Conservation (phyloP, 1,284 basidiomycete genomes). For the Apiotrichum brassicae region DNA sequence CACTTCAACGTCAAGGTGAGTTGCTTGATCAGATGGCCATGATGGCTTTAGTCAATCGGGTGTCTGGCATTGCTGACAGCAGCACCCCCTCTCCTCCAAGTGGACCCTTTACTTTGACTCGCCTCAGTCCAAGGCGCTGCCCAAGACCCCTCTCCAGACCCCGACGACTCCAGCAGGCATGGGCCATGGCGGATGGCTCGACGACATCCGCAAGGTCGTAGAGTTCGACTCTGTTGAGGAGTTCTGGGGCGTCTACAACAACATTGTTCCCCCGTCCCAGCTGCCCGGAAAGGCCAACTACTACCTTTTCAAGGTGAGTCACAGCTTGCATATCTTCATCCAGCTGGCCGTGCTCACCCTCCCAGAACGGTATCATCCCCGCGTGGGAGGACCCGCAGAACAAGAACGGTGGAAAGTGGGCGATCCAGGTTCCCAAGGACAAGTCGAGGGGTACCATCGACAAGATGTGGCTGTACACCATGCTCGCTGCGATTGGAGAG, state of each 20-base stretch:
- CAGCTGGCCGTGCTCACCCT: too few species aligned
- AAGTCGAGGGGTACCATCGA: conserved; percentile 82
- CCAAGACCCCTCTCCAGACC: conserved; percentile 60
- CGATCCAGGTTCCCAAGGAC: conserved; percentile 92
- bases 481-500: conserved; percentile 94
- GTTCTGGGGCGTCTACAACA: conserved; percentile 99
- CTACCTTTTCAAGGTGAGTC: conserved; percentile 81
- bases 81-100: conserved; percentile 87
- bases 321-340: too few species aligned
- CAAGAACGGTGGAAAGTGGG: conserved; percentile 96
- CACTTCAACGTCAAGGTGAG: conserved; percentile 86
- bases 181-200: conserved; percentile 73
- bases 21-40: too few species aligned
- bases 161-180: conserved; percentile 58
- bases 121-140: conserved; percentile 75
- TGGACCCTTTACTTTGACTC: conserved; percentile 99
- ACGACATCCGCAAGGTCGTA: conserved; percentile 90
- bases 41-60: too few species aligned
- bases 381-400: conserved; percentile 97
- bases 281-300: conserved; percentile 95
- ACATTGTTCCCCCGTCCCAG: conserved; percentile 92
- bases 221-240: conserved; percentile 91
- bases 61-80: not conserved
- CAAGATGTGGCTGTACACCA: conserved; percentile 98
- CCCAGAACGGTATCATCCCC: conserved; percentile 83